phyloP scores from a whole-genome alignment of 2,329 filamentous ascomycete species.

The Shiraia bambusicola region DNA sequence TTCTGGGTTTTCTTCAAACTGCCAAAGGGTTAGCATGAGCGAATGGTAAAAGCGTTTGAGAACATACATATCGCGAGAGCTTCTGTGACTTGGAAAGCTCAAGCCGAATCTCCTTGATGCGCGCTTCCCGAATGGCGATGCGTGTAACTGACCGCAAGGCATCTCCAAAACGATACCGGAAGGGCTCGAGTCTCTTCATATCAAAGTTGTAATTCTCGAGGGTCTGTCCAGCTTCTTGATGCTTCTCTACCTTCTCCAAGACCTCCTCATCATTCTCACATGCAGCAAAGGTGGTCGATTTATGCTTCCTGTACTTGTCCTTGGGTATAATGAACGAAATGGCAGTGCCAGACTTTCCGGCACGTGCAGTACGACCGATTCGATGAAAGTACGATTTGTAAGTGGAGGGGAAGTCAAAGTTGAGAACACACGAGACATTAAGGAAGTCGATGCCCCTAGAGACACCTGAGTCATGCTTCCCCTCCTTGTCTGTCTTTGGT shows the following conservation, averaged over 20 bases:
- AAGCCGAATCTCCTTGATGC: conserved; percentile 81
- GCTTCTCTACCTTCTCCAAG: conserved; percentile 73
- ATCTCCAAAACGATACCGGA: conserved; percentile 86
- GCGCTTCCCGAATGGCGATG: conserved; percentile 84
- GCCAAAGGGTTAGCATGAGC: conserved; percentile 38
- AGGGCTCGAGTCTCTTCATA: conserved; percentile 89
- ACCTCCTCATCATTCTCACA: conserved; percentile 83
- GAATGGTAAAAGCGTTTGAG: background rate
- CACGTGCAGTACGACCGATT: conserved; percentile 89
- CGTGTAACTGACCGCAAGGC: conserved; percentile 87
- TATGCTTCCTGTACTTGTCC: conserved; percentile 83
- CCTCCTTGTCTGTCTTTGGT: conserved; percentile 60
- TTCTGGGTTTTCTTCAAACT: conserved; percentile 95
- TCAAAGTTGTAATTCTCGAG: conserved; percentile 92
- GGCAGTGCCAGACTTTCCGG: conserved; percentile 88
- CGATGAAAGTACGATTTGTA: conserved; percentile 96
- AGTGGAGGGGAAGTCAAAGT: conserved; percentile 89
- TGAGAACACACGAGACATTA: conserved; percentile 79
- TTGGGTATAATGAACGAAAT: conserved; percentile 91
- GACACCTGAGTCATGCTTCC: conserved; percentile 89
- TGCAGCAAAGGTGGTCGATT: conserved; percentile 74
- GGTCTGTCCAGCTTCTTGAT: conserved; percentile 80
- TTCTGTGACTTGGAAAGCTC: conserved; percentile 94
- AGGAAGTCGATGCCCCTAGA: conserved; percentile 96
- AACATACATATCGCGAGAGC: conserved; percentile 49